phyloP scores from a whole-genome alignment of 2,329 filamentous ascomycete genomes.

The Penicillium sp. region DNA sequence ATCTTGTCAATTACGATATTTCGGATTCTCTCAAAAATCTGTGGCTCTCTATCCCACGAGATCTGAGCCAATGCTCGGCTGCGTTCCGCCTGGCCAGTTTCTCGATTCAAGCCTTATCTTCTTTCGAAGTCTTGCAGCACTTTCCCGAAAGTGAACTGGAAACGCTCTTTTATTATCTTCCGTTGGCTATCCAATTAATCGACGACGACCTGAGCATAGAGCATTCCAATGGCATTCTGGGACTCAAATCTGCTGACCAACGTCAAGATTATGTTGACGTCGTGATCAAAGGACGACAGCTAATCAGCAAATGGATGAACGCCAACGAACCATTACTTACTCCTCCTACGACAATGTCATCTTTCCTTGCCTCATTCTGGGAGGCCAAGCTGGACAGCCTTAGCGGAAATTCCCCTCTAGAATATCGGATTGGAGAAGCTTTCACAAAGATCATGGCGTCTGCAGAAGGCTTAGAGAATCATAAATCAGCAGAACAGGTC shows the following conservation, averaged over 20 bases:
- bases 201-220: constrained; percentile 56
- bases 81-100: constrained; percentile 72
- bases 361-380: constrained; percentile 28
- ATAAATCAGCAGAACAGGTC: constrained; percentile 27
- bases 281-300: constrained; percentile 45
- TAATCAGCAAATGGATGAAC: constrained; percentile 42
- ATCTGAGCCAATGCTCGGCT: constrained; percentile 64
- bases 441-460: constrained; percentile 38
- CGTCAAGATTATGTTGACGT: constrained; percentile 50
- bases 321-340: constrained; percentile 16
- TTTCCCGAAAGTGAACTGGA: constrained; percentile 30
- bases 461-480: constrained; percentile 20
- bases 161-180: constrained; percentile 46
- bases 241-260: constrained; percentile 42
- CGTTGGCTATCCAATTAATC: constrained; percentile 51
- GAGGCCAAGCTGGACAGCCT: constrained; percentile 29
- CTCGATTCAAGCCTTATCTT: constrained; percentile 52
- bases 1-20: constrained; percentile 48
- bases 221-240: constrained; percentile 50
- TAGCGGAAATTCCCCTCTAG: constrained; percentile 24
- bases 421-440: constrained; percentile 37
- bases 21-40: constrained; percentile 20
- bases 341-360: constrained; percentile 18
- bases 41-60: constrained; percentile 45
- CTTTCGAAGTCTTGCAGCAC: constrained; percentile 30